A percentile compares a stretch with the other conserved stretches of the same genome.
These are phyloP conservation scores for Endogone sp. DNA, from an alignment of 192 early-diverging fungal species.

Conservation along the genomic window DNA sequence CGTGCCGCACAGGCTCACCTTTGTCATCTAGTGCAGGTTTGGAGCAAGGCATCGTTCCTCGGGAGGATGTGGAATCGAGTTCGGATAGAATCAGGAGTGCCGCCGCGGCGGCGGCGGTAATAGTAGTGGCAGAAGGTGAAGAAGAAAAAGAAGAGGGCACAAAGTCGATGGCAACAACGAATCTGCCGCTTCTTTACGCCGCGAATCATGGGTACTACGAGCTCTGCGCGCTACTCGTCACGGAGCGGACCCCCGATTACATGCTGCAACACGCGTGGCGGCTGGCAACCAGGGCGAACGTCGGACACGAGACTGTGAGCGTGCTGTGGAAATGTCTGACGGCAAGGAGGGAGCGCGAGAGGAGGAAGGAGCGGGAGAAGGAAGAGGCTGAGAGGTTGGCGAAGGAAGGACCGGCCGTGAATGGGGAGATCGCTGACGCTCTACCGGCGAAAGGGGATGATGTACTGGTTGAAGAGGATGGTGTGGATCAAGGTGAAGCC, in stretches of 20 bases:
- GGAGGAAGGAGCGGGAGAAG: not conserved
- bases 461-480: not conserved
- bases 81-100: no score
- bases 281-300: constrained; percentile 10
- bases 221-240: constrained; percentile 23
- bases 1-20: constrained; percentile 5
- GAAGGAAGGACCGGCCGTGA: not conserved
- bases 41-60: no score
- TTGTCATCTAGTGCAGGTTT: no score
- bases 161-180: constrained; percentile 10
- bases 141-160: no score
- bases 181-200: constrained; percentile 28
- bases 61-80: no score
- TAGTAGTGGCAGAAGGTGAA: not conserved
- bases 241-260: constrained; percentile 17
- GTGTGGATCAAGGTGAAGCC: not conserved
- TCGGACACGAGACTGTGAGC: not conserved
- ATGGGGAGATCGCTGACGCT: no score
- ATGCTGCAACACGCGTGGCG: constrained; percentile 19
- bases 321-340: not conserved
- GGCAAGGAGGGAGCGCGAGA: not conserved
- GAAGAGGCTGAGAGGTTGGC: not conserved
- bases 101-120: not conserved
- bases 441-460: no score
- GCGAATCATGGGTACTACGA: constrained; percentile 34